A percentile compares a stretch with the other conserved stretches of the same genome.
Conservation (phyloP, 1,284 basidiomycete species). For the Volvariella volvacea region DNA sequence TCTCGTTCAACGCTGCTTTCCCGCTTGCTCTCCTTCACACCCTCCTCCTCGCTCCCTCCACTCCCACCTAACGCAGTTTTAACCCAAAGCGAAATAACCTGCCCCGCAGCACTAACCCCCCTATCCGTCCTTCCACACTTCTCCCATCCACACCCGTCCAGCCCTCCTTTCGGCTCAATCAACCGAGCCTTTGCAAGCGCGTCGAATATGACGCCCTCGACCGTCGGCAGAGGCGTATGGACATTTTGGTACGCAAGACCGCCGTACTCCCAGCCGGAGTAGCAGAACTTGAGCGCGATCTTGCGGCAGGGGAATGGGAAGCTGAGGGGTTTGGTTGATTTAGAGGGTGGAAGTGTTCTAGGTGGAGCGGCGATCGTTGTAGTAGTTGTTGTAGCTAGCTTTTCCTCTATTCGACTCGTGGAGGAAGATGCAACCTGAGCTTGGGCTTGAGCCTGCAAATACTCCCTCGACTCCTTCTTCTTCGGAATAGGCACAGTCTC, state of each 20-base stretch:
- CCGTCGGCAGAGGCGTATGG: conserved; percentile 74
- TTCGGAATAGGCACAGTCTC: conserved; percentile 11
- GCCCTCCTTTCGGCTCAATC: conserved; percentile 66
- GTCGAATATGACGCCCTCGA: conserved; percentile 83
- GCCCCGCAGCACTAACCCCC: conserved; percentile 92
- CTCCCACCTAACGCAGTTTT: conserved; percentile 48
- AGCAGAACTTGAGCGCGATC: conserved; percentile 89
- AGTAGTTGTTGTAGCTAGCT: conserved; percentile 10
- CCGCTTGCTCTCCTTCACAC: conserved; percentile 11
- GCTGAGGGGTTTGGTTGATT: conserved; percentile 35
- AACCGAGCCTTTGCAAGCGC: conserved; percentile 74
- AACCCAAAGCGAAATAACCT: conserved; percentile 91
- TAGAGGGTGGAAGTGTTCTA: too few relatives aligned
- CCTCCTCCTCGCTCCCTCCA: conserved; percentile 1
- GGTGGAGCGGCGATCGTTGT: not conserved
- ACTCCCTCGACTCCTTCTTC: too few relatives aligned
- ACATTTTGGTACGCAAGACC: conserved; percentile 81
- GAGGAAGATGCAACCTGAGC: not conserved
- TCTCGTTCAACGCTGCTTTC: conserved; percentile 2
- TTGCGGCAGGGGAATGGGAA: conserved; percentile 74
- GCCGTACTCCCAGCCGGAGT: conserved; percentile 88
- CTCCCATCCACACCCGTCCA: conserved; percentile 87
- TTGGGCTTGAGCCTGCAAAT: not conserved
- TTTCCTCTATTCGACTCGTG: not conserved
- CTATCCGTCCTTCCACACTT: conserved; percentile 92